Evolutionary conservation across 148 eudicot species (phyloP).

Genomic region (Rhododendron mucronatum): DNA sequence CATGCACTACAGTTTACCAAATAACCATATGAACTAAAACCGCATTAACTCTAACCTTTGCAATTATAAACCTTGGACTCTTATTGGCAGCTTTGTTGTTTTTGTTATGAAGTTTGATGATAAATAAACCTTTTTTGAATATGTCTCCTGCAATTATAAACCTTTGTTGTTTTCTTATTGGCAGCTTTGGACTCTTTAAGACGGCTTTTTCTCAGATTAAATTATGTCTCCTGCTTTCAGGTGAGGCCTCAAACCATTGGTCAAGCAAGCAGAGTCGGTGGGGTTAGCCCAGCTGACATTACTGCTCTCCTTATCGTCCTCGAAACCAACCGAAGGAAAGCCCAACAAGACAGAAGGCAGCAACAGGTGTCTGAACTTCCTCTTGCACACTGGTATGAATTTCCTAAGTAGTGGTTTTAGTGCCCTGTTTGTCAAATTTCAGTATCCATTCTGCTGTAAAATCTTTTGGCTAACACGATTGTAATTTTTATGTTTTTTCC

Average conservation of each 20-base stretch:
- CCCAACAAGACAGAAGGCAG: constrained; percentile 45
- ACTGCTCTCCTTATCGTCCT: constrained; percentile 82
- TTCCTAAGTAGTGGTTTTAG: not conserved
- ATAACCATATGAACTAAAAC: too few species aligned
- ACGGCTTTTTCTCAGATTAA: not conserved
- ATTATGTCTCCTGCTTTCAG: constrained; percentile 26
- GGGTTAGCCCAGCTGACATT: constrained; percentile 94
- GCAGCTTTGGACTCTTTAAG: too few species aligned
- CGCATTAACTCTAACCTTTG: too few species aligned
- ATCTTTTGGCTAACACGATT: not conserved
- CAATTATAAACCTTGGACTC: too few species aligned
- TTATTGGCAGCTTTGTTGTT: too few species aligned
- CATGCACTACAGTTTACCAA: too few species aligned
- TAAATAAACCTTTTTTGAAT: too few species aligned
- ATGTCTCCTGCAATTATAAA: too few species aligned
- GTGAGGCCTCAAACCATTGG: constrained; percentile 95
- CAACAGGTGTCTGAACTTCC: constrained; percentile 35
- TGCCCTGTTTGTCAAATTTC: not conserved
- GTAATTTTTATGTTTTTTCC: not conserved
- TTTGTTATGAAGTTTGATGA: too few species aligned
- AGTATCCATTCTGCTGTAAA: not conserved
- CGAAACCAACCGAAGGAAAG: constrained; percentile 69
- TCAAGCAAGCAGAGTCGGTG: constrained; percentile 95
- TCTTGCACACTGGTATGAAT: constrained; percentile 21
- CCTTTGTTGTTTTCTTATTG: too few species aligned